phyloP scores from a whole-genome alignment of 306 rosid species.

The Vachellia collinsii region DNA sequence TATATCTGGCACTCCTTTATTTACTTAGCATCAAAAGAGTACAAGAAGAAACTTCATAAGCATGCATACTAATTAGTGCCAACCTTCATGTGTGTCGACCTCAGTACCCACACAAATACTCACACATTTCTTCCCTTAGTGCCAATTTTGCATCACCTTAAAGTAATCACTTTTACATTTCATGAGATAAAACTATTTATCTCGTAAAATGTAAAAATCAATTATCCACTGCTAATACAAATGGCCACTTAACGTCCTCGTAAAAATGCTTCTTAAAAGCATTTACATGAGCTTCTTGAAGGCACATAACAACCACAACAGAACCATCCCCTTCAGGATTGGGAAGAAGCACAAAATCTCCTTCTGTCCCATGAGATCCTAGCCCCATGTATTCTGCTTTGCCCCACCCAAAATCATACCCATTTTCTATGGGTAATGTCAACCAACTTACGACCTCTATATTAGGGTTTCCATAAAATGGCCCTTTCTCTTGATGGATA shows the following conservation, averaged over 20 bases:
- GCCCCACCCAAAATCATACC: conserved; percentile 75
- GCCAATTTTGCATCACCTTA: too few species aligned
- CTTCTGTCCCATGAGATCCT: conserved; percentile 52
- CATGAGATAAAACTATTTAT: too few species aligned
- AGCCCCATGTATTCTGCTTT: conserved; percentile 59
- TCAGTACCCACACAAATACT: neutral
- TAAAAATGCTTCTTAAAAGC: conserved; percentile 59
- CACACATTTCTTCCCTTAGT: neutral
- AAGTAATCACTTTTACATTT: too few species aligned
- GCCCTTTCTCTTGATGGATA: conserved; percentile 24
- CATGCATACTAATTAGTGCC: neutral
- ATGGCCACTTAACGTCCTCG: conserved; percentile 12
- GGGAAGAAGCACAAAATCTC: conserved; percentile 47
- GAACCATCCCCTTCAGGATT: conserved; percentile 54
- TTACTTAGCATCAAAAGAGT: neutral
- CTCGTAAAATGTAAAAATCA: too few species aligned
- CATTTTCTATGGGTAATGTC: conserved; percentile 50
- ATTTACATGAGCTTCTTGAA: conserved; percentile 55
- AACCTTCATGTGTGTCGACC: neutral
- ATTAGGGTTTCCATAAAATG: conserved; percentile 56
- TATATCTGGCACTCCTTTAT: neutral
- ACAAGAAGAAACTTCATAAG: neutral
- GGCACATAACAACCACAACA: conserved; percentile 46
- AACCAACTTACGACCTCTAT: conserved; percentile 62
- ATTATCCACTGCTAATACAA: too few species aligned